Conservation (phyloP, 495 filamentous ascomycete genomes). For the Sordaria brevicollis region DNA sequence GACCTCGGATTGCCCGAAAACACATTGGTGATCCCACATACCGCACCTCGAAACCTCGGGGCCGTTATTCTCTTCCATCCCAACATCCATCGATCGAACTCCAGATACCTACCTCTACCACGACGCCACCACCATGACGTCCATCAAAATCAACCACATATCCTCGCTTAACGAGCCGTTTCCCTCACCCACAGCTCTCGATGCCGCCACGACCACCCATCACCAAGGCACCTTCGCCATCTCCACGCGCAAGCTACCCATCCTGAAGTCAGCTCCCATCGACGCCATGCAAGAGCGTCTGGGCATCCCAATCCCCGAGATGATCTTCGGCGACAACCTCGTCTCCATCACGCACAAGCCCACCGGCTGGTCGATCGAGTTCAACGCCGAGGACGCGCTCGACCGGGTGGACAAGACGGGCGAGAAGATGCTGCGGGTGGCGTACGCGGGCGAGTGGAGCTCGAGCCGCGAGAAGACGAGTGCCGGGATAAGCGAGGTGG, state of each 20-base stretch:
- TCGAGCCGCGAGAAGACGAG: constrained; percentile 72
- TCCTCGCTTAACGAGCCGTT: constrained; percentile 25
- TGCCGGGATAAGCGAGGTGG: constrained; percentile 83
- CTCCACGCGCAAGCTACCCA: constrained; percentile 75
- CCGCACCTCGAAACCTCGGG: too few relatives aligned
- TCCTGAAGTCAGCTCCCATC: constrained; percentile 83
- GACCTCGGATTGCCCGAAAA: neutral
- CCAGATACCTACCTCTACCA: too few relatives aligned
- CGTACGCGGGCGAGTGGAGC: constrained; percentile 87
- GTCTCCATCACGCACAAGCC: constrained; percentile 59
- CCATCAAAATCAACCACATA: constrained; percentile 16
- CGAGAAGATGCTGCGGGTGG: constrained; percentile 75
- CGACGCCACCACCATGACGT: neutral
- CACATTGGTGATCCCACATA: too few relatives aligned
- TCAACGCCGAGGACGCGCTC: constrained; percentile 78
- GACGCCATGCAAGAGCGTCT: constrained; percentile 71
- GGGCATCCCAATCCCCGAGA: constrained; percentile 83
- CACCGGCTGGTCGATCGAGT: constrained; percentile 63
- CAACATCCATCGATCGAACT: too few relatives aligned
- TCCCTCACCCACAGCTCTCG: constrained; percentile 8
- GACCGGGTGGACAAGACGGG: constrained; percentile 92
- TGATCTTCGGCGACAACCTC: constrained; percentile 97
- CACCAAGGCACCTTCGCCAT: constrained; percentile 56
- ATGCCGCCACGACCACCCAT: constrained; percentile 33
- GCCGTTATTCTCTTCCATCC: too few relatives aligned